Evolutionary conservation across 2,329 filamentous ascomycete genomes (phyloP).

Genomic region (Gyromitra esculenta): DNA sequence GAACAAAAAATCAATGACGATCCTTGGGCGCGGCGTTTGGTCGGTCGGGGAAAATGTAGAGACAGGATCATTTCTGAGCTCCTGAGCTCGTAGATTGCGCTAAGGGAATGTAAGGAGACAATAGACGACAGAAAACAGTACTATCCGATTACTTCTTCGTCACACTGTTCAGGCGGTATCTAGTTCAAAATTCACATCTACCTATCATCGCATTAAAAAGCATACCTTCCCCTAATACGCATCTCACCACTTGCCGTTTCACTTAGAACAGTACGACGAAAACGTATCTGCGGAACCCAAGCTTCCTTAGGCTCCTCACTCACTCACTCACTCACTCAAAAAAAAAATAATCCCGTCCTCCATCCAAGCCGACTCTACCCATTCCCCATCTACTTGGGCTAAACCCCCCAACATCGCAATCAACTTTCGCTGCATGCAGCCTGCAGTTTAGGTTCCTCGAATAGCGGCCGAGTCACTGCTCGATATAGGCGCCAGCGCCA

Average conservation of each 20-base stretch:
- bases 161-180: not conserved
- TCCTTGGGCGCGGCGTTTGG: constrained; percentile 1
- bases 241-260: not conserved
- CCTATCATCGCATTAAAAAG: not conserved
- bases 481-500: too few species aligned
- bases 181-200: not conserved
- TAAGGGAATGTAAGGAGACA: constrained; percentile 21
- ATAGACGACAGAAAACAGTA: constrained; percentile 54
- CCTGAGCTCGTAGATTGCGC: not conserved
- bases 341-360: not conserved
- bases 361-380: not conserved
- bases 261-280: not conserved
- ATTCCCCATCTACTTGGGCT: not conserved
- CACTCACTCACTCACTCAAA: not conserved
- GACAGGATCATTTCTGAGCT: constrained; percentile 10
- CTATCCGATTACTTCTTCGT: constrained; percentile 15
- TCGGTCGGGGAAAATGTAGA: constrained; percentile 4
- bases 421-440: not conserved
- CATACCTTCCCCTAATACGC: constrained; percentile 19
- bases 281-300: not conserved
- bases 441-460: not conserved
- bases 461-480: not conserved
- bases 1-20: constrained; percentile 13
- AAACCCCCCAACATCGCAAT: not conserved
- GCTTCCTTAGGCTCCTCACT: constrained; percentile 2